Percentiles rank a stretch among this genome's conserved stretches.
These are phyloP conservation scores for Coemansia asiatica DNA, from an alignment of 192 early-diverging fungal genomes.

Conservation along the genomic window DNA sequence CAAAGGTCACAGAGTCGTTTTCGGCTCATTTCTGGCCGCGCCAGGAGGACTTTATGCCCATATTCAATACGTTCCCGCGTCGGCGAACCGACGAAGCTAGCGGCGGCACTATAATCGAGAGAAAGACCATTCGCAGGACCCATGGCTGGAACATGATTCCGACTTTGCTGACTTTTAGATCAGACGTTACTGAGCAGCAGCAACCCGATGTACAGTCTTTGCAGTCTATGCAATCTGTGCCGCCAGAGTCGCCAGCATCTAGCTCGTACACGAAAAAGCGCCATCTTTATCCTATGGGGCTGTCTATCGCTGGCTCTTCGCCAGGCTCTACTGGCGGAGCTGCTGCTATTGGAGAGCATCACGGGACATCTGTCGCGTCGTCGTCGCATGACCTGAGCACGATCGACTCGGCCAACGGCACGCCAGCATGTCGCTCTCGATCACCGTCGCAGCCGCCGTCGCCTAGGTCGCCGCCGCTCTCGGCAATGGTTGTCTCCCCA, in stretches of 20 bases:
- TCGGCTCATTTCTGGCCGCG: constrained; percentile 52
- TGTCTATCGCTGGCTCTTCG: constrained; percentile 31
- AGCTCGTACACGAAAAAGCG: constrained; percentile 42
- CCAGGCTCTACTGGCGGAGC: background rate
- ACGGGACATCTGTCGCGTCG: constrained; percentile 25
- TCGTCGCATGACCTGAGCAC: constrained; percentile 46
- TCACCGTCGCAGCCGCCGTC: constrained; percentile 32
- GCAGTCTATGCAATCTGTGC: constrained; percentile 1
- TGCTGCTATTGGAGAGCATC: constrained; percentile 10
- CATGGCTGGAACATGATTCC: constrained; percentile 56
- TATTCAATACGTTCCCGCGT: constrained; percentile 50
- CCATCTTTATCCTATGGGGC: constrained; percentile 51
- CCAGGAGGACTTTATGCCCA: constrained; percentile 29
- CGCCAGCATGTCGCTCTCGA: constrained; percentile 24
- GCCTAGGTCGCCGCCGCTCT: constrained; percentile 25
- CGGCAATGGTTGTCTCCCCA: constrained; percentile 24
- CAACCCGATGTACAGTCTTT: background rate
- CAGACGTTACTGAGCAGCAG: constrained; percentile 12
- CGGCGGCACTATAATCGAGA: constrained; percentile 13
- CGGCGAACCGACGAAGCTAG: constrained; percentile 34
- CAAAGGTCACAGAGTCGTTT: constrained; percentile 51
- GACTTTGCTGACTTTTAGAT: constrained; percentile 43
- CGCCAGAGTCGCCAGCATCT: constrained; percentile 43
- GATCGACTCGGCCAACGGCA: constrained; percentile 17
- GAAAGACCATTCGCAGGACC: constrained; percentile 23